These are phyloP conservation scores for Zygosaccharomyces pseudobailii DNA, from an alignment of 1,139 yeast species.

Conservation along the genomic window DNA sequence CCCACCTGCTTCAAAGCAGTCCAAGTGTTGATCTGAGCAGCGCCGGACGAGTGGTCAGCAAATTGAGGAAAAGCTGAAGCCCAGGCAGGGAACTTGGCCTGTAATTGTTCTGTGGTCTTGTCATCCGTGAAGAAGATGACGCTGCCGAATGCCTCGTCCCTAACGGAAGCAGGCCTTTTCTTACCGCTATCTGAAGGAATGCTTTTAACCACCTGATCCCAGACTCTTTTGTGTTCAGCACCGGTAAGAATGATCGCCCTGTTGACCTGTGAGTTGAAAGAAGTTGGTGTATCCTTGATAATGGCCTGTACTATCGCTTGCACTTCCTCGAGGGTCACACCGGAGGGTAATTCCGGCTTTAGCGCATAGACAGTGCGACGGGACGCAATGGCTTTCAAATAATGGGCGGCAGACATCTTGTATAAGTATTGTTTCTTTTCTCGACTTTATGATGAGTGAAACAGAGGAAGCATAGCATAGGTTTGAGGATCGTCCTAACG, in stretches of 20 bases:
- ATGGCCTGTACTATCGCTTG: conserved; percentile 36
- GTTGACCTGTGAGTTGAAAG: conserved; percentile 45
- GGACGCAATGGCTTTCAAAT: conserved; percentile 33
- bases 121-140: conserved; percentile 44
- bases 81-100: conserved; percentile 39
- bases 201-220: conserved; percentile 38
- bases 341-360: conserved; percentile 38
- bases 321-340: conserved; percentile 35
- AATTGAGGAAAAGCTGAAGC: conserved; percentile 42
- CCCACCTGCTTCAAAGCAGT: conserved; percentile 41
- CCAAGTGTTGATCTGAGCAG: conserved; percentile 45
- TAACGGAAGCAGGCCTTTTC: conserved; percentile 39
- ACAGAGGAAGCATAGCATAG: no score
- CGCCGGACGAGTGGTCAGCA: conserved; percentile 44
- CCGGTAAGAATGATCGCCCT: conserved; percentile 42
- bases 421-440: no score
- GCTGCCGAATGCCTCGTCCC: conserved; percentile 44
- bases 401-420: conserved; percentile 23
- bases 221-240: conserved; percentile 39
- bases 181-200: conserved; percentile 36
- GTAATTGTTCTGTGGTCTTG: conserved; percentile 36
- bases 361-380: conserved; percentile 40
- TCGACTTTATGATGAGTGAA: no score
- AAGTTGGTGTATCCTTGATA: conserved; percentile 41
- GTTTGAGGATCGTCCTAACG: no score